A percentile compares a stretch with the other conserved stretches of the same genome.
phyloP scores from a whole-genome alignment of 768 basidiomycete species.

The Auriscalpium microsporum region DNA sequence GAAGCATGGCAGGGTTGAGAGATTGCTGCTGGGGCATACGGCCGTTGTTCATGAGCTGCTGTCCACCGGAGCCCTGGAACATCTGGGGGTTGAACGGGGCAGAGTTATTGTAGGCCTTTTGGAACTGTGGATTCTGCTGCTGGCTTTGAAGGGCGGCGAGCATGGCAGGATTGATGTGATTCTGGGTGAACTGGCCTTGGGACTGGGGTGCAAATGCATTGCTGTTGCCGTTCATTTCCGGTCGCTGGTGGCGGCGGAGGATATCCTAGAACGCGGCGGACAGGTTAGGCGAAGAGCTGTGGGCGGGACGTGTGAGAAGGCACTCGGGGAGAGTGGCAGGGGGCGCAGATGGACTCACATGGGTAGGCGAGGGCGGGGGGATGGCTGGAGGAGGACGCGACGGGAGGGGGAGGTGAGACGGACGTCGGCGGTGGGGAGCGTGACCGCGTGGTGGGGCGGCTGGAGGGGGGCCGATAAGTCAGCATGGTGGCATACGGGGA shows the following conservation, averaged over 20 bases:
- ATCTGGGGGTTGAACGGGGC: slow-evolving; percentile 8
- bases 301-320: not conserved
- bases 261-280: slow-evolving; percentile 1
- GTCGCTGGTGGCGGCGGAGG: not conserved
- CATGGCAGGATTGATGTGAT: slow-evolving; percentile 3
- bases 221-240: slow-evolving; percentile 11
- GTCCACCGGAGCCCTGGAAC: slow-evolving; percentile 7
- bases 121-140: slow-evolving; percentile 10
- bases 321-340: not conserved
- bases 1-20: slow-evolving; percentile 12
- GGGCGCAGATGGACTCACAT: not conserved
- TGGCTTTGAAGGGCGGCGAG: slow-evolving; percentile 11
- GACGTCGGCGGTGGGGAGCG: not conserved
- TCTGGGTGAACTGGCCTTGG: slow-evolving; percentile 9
- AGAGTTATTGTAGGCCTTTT: slow-evolving; percentile 11
- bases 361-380: not conserved
- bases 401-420: not conserved
- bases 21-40: slow-evolving; percentile 12
- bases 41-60: slow-evolving; percentile 9
- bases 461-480: not conserved
- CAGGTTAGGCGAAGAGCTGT: not conserved
- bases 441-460: not conserved
- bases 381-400: not conserved
- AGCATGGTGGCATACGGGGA: not conserved
- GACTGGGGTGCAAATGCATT: slow-evolving; percentile 9